Conservation (phyloP, 306 rosid species). For the Geum urbanum region DNA sequence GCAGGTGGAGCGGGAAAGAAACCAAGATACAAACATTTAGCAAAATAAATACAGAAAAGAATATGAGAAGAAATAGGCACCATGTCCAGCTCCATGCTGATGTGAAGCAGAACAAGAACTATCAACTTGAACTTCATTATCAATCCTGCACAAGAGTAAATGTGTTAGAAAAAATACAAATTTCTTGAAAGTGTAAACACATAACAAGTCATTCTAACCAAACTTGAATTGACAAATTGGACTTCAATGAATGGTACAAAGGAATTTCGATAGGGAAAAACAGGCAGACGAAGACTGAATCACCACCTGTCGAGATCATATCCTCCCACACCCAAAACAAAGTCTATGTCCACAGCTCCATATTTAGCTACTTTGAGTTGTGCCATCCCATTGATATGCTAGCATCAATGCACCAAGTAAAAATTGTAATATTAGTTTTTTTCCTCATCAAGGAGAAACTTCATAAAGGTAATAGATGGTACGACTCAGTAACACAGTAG, state of each 20-base stretch:
- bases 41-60: neutral
- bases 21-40: neutral
- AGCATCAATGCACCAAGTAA: conserved; percentile 29
- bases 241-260: neutral
- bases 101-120: conserved; percentile 47
- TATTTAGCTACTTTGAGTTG: conserved; percentile 72
- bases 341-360: conserved; percentile 86
- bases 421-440: neutral
- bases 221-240: neutral
- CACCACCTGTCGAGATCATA: conserved; percentile 78
- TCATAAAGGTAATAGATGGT: neutral
- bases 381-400: conserved; percentile 89
- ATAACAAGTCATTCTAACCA: neutral
- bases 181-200: too few species aligned
- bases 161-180: conserved; percentile 5
- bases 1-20: neutral
- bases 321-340: conserved; percentile 91
- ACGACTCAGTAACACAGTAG: neutral
- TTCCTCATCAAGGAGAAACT: neutral
- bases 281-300: conserved; percentile 15
- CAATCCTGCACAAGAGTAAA: conserved; percentile 56
- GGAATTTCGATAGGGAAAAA: neutral
- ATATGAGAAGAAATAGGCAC: conserved; percentile 28
- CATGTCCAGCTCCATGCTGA: conserved; percentile 52
- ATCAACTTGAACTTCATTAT: conserved; percentile 61